Evolutionary conservation across 2,329 filamentous ascomycete genomes (phyloP).

Genomic region (Xylaria polymorpha): DNA sequence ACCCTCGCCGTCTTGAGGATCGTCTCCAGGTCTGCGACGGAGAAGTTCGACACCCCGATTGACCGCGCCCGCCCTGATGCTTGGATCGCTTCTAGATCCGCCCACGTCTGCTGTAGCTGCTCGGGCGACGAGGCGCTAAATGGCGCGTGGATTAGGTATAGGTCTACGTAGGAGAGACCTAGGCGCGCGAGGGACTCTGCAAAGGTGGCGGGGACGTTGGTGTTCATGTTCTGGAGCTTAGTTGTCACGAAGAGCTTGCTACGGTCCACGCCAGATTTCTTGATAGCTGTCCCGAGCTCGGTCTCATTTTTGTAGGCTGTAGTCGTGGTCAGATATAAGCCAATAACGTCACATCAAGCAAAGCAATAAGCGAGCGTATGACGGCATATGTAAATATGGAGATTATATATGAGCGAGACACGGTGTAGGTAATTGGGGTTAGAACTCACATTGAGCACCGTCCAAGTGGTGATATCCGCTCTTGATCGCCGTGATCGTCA

Average conservation of each 20-base stretch:
- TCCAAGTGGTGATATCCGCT: slow-evolving; percentile 80
- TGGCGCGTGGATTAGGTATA: slow-evolving; percentile 73
- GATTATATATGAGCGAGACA: neutral
- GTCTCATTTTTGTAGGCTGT: slow-evolving; percentile 72
- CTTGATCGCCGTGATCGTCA: slow-evolving; percentile 71
- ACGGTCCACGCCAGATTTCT: slow-evolving; percentile 71
- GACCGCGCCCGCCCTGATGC: slow-evolving; percentile 72
- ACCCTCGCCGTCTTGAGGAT: slow-evolving; percentile 69
- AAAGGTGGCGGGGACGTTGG: slow-evolving; percentile 63
- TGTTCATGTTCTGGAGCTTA: slow-evolving; percentile 61
- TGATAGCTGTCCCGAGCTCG: slow-evolving; percentile 78
- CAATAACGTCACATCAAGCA: neutral
- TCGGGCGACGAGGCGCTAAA: slow-evolving; percentile 61
- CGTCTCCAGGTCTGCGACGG: slow-evolving; percentile 65
- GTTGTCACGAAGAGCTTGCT: slow-evolving; percentile 76
- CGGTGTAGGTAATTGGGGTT: no score
- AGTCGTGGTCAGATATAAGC: slow-evolving; percentile 23
- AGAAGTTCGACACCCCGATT: slow-evolving; percentile 84
- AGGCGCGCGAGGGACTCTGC: slow-evolving; percentile 71
- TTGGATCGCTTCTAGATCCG: slow-evolving; percentile 72
- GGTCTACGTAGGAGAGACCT: slow-evolving; percentile 76
- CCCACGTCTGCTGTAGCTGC: slow-evolving; percentile 70
- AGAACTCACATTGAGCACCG: slow-evolving; percentile 71
- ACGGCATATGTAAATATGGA: neutral
- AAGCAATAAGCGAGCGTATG: neutral